Percentiles rank a stretch among this genome's conserved stretches.
Conservation (phyloP, 2,329 filamentous ascomycete species). For the Microthyrium microscopicum region DNA sequence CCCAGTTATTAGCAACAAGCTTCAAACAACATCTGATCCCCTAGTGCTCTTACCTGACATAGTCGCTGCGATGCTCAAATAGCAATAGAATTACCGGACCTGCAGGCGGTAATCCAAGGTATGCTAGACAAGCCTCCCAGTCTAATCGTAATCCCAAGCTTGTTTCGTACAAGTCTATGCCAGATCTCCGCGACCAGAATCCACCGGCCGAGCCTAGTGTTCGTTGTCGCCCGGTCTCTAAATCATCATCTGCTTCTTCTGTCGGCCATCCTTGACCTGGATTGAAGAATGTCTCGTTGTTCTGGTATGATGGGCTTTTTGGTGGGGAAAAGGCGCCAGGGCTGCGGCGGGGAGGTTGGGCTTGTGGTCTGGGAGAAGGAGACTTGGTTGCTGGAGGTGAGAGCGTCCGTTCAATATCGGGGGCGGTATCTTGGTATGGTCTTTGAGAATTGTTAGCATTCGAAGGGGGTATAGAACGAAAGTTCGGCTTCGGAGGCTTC, state of each 20-base stretch:
- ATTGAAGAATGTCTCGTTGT: constrained; percentile 1
- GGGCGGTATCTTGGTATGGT: no score
- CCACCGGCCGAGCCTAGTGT: constrained; percentile 13
- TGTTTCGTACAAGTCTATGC: constrained; percentile 70
- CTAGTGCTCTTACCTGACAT: constrained; percentile 53
- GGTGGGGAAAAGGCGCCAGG: no score
- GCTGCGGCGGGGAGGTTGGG: no score
- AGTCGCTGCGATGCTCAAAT: constrained; percentile 88
- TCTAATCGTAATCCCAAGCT: constrained; percentile 74
- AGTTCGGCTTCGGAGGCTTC: no score
- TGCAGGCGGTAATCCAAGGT: constrained; percentile 67
- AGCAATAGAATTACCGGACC: constrained; percentile 74
- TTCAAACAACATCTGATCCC: not conserved
- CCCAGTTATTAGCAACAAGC: not conserved
- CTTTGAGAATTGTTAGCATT: no score
- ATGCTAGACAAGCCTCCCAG: constrained; percentile 81
- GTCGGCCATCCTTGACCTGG: constrained; percentile 15
- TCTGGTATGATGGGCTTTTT: no score
- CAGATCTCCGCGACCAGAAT: constrained; percentile 38
- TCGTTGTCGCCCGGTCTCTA: constrained; percentile 12
- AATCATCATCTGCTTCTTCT: constrained; percentile 14
- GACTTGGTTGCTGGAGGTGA: no score
- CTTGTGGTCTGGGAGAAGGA: no score
- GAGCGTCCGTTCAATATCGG: no score
- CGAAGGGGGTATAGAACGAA: no score